Evolutionary conservation across 495 filamentous ascomycete species (phyloP), one percentile per base, ranked within the genome.

Genomic region (Penicillium ochrochloron): DNA sequence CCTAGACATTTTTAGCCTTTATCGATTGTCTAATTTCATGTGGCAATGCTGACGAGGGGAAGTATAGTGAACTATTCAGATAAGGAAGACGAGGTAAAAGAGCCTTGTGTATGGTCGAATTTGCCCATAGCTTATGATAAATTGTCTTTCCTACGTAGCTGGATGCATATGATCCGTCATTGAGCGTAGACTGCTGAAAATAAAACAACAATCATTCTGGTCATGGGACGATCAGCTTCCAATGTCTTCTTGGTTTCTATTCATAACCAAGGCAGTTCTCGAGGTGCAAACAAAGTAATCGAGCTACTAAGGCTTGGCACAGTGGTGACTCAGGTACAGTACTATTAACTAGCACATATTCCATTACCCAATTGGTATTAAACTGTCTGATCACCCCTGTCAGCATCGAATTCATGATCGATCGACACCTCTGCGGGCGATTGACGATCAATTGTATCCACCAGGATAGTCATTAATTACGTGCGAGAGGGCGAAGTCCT

Each of bases 341-440:
- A 21, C n/a, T 51, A 58, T 39, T n/a, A 29, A 15, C 56, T n/a
- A 29, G 29, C 56, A 64, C 56, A 59, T 57, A 63, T 51, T 57
- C 50, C 58, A 48, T 51, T 44, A 60, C 39, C 53, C 17, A 55
- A n/a, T 10, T 50, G 19, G 51, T n/a, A 48, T 54, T 50, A 37
- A 23, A 11, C 50, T 41, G 35, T n/a, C 33, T 25, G 66, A 73
- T 69, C 66, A 73, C 57, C 71, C 66, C 69, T 73, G 66, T 70
- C 71, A 71, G 62, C 57, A 55, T 64, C 29, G 56, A 64, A 64
- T 67, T 29, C 44, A 61, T 62, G 58, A 63, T 67, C 31, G 66
- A 73, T 73, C 69, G 64, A 61, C 60, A 61, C 42, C 15, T 48
- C 25, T 34, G 29, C 48, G 61, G 54, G 63, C n/a, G 61, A 69